phyloP scores from a whole-genome alignment of 2,329 filamentous ascomycete genomes.

The Penicillium sp. region DNA sequence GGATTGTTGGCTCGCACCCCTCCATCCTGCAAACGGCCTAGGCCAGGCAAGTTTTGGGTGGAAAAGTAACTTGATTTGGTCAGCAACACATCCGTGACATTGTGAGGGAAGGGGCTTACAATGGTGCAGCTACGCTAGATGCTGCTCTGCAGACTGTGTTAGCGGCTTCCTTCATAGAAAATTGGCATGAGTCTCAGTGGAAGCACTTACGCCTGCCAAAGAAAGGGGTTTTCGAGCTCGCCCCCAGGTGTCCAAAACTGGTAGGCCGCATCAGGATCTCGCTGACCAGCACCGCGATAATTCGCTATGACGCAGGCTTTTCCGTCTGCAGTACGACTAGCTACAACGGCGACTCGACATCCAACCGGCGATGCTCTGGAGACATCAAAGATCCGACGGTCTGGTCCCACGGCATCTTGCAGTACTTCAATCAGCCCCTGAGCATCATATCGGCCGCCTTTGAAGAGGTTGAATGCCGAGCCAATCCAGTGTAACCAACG shows the following conservation, averaged over 20 bases:
- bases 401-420: constrained; percentile 1
- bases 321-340: constrained; percentile 24
- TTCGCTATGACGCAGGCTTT: constrained; percentile 25
- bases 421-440: constrained; percentile 9
- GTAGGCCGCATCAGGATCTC: constrained; percentile 12
- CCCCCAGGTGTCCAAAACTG: constrained; percentile 8
- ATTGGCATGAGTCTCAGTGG: background rate
- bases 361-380: background rate
- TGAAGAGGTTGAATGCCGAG: background rate
- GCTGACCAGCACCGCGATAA: constrained; percentile 19
- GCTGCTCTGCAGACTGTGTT: constrained; percentile 7
- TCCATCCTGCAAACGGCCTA: constrained; percentile 28
- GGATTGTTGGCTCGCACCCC: constrained; percentile 32
- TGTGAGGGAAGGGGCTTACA: constrained; percentile 18
- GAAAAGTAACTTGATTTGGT: constrained; percentile 23
- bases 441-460: constrained; percentile 22
- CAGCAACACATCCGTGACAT: constrained; percentile 8
- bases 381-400: constrained; percentile 20
- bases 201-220: constrained; percentile 23
- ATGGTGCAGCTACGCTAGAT: constrained; percentile 26
- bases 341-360: constrained; percentile 19
- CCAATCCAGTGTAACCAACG: background rate
- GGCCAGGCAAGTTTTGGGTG: constrained; percentile 16
- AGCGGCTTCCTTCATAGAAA: background rate
- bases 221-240: constrained; percentile 15